phyloP scores from a whole-genome alignment of 352 stramenopile species.

The Peronospora tabacina region DNA sequence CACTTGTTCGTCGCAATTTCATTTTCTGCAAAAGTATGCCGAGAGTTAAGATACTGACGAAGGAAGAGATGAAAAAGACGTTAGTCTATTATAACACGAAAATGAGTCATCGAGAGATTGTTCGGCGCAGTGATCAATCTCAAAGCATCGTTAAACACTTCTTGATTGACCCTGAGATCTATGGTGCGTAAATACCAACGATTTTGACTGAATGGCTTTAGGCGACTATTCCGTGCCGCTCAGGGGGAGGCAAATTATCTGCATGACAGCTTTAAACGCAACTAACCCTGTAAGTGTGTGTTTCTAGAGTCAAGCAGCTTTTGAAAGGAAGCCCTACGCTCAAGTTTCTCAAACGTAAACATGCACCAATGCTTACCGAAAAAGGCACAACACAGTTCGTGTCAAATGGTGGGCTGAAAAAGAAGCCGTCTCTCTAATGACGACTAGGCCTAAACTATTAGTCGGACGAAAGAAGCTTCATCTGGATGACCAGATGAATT shows the following conservation, averaged over 20 bases:
- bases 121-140: neutral
- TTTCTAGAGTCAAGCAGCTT: neutral
- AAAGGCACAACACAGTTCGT: neutral
- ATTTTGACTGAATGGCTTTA: neutral
- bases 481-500: conserved; percentile 1
- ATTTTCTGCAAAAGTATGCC: neutral
- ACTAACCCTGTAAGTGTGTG: neutral
- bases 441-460: neutral
- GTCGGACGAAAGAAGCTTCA: neutral
- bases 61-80: neutral
- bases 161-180: neutral
- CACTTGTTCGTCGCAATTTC: no score
- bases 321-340: neutral
- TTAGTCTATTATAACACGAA: neutral
- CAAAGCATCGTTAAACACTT: neutral
- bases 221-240: neutral
- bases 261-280: neutral
- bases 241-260: neutral
- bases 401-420: neutral
- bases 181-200: neutral
- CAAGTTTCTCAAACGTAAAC: neutral
- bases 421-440: neutral
- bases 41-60: neutral
- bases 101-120: neutral
- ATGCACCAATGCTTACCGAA: neutral